Conservation (phyloP, 23 red algal species). For the Pyropia yezoensis region DNA sequence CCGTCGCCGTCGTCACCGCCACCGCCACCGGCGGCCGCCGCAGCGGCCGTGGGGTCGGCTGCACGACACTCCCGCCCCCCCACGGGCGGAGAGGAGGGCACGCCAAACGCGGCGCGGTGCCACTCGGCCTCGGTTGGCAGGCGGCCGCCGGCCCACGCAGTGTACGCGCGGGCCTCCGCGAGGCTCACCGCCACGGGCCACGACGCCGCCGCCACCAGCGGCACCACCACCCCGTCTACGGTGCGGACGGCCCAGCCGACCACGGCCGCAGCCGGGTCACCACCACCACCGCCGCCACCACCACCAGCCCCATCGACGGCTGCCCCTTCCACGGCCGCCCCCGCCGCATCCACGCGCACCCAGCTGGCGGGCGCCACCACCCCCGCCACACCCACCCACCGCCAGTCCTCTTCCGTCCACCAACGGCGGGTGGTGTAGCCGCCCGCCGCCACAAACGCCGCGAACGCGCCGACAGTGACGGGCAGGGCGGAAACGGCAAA, state of each 20-base stretch:
- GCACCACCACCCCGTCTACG: neutral
- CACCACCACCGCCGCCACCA: neutral
- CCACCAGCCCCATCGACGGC: conserved; percentile 6
- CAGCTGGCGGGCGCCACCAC: conserved; percentile 2
- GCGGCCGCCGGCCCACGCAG: conserved; percentile 41
- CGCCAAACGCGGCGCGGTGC: conserved; percentile 34
- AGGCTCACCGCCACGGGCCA: conserved; percentile 75
- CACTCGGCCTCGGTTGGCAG: conserved; percentile 75
- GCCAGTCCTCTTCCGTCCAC: conserved; percentile 35
- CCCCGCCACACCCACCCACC: conserved; percentile 24
- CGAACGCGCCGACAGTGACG: conserved; percentile 58
- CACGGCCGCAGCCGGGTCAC: neutral
- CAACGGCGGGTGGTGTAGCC: conserved; percentile 45
- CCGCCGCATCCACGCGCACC: conserved; percentile 18
- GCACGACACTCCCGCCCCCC: too few species aligned
- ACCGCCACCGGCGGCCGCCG: neutral
- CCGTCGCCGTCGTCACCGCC: neutral
- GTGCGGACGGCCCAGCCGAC: neutral
- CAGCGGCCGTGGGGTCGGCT: too few species aligned
- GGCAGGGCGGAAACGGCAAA: conserved; percentile 45
- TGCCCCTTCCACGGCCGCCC: neutral
- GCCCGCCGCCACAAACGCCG: conserved; percentile 59
- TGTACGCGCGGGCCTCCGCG: conserved; percentile 85
- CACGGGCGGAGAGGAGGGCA: too few species aligned
- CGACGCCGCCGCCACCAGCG: conserved; percentile 2